These are phyloP conservation scores for Macroventuria anomochaeta DNA, from an alignment of 2,329 filamentous ascomycete genomes.

Conservation along the genomic window DNA sequence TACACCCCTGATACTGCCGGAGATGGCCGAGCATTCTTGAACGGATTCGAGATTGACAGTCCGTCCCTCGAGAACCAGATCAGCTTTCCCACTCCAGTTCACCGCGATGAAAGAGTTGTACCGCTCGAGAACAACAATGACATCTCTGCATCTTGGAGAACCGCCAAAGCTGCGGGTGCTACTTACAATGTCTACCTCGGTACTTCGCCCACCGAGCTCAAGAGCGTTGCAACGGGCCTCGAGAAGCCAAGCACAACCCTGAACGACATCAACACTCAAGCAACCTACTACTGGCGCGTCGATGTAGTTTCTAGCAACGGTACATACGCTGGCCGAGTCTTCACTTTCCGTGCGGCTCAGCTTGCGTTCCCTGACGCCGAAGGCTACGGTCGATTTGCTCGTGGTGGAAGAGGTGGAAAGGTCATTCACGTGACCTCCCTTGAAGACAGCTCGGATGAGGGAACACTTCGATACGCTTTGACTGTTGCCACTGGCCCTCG, in stretches of 20 bases:
- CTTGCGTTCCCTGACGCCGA: conserved; percentile 51
- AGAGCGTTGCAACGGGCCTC: conserved; percentile 13
- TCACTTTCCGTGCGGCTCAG: conserved; percentile 42
- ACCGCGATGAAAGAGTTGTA: conserved; percentile 35
- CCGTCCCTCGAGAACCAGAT: conserved; percentile 30
- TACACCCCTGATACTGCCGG: conserved; percentile 18
- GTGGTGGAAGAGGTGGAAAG: conserved; percentile 47
- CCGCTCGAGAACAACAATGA: conserved; percentile 24
- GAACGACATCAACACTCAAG: conserved; percentile 17
- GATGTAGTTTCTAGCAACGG: conserved; percentile 30
- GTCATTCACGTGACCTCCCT: conserved; percentile 50
- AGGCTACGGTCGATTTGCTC: conserved; percentile 45
- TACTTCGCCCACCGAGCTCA: conserved; percentile 12
- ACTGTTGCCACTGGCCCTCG: conserved; percentile 29
- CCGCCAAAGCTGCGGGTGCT: conserved; percentile 18
- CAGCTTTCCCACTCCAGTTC: conserved; percentile 36
- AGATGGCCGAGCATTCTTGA: conserved; percentile 36
- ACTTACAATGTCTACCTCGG: conserved; percentile 39
- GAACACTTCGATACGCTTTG: conserved; percentile 48
- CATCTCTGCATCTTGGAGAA: conserved; percentile 31
- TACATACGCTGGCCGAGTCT: conserved; percentile 34
- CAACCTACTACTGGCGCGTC: conserved; percentile 44
- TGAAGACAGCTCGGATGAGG: conserved; percentile 38
- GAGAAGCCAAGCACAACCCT: conserved; percentile 9
- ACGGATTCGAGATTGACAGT: conserved; percentile 43